Conservation (phyloP, 352 stramenopile genomes). For the Pythium inflatum region DNA sequence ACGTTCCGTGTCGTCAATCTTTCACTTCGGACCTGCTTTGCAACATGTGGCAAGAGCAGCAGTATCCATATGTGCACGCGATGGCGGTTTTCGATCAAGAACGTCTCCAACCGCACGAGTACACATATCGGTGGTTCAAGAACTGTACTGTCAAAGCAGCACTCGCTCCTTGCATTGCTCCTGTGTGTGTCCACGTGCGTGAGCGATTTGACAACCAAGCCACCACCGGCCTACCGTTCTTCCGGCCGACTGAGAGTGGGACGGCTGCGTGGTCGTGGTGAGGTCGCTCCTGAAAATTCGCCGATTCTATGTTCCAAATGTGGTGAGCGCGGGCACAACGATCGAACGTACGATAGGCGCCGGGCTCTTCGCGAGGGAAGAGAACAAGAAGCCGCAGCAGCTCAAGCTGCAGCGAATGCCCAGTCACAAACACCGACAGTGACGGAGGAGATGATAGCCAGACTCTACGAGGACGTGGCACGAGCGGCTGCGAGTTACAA, state of each 20-base stretch:
- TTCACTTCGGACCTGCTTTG: not conserved
- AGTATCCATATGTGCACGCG: not conserved
- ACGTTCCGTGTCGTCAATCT: constrained; percentile 6
- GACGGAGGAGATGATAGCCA: not conserved
- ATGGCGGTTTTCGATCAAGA: not conserved
- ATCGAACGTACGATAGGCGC: not conserved
- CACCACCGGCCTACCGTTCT: not conserved
- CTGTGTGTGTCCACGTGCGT: not conserved
- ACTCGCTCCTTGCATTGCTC: not conserved
- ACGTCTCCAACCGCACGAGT: not conserved
- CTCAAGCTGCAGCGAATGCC: not conserved
- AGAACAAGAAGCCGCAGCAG: not conserved
- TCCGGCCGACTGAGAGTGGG: not conserved
- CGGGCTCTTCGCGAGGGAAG: not conserved
- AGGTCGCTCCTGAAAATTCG: not conserved
- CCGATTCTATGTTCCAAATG: not conserved
- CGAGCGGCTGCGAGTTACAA: too few species aligned
- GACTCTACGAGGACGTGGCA: not conserved
- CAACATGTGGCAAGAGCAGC: constrained; percentile 3
- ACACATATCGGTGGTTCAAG: too few species aligned
- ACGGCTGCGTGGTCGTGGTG: not conserved
- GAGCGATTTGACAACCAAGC: not conserved
- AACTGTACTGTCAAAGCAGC: not conserved
- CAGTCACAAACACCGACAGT: not conserved
- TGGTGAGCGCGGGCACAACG: not conserved